Conservation (phyloP, 768 basidiomycete genomes). For the Lyophyllum atratum region DNA sequence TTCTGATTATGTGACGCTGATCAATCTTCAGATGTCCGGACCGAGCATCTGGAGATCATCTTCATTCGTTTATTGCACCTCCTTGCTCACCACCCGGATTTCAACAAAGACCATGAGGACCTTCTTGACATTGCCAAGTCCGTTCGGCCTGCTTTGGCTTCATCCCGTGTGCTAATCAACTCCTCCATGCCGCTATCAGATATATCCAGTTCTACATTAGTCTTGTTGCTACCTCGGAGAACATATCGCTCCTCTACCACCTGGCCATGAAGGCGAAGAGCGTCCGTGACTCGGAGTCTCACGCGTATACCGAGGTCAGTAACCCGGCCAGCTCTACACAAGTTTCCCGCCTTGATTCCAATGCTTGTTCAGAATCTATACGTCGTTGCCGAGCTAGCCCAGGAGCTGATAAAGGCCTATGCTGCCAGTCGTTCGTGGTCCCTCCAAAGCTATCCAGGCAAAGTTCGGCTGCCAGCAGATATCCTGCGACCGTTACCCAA, state of each 20-base stretch:
- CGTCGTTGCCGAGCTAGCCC: conserved; percentile 83
- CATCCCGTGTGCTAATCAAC: conserved; percentile 1
- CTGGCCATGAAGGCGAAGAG: conserved; percentile 85
- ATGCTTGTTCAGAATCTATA: conserved; percentile 72
- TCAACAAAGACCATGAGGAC: conserved; percentile 64
- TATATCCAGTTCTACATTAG: conserved; percentile 90
- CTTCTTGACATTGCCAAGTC: conserved; percentile 82
- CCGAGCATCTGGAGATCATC: conserved; percentile 76
- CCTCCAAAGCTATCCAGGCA: conserved; percentile 78
- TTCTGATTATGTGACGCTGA: not conserved
- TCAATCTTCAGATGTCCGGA: conserved; percentile 43
- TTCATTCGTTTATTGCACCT: conserved; percentile 87
- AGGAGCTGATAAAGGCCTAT: conserved; percentile 79
- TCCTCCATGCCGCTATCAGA: conserved; percentile 40
- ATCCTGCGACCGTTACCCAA: conserved; percentile 75
- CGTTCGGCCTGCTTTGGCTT: conserved; percentile 20
- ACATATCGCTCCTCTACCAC: conserved; percentile 80
- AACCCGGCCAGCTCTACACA: not conserved
- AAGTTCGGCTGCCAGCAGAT: conserved; percentile 77
- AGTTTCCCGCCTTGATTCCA: not conserved
- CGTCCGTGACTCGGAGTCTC: conserved; percentile 75
- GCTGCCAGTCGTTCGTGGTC: conserved; percentile 71
- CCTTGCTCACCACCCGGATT: conserved; percentile 95
- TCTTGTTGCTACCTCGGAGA: conserved; percentile 75
- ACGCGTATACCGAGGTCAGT: conserved; percentile 68